Base-by-base conservation (phyloP, 345 rosid species). In the Euphorbia pulcherrima region DNA sequence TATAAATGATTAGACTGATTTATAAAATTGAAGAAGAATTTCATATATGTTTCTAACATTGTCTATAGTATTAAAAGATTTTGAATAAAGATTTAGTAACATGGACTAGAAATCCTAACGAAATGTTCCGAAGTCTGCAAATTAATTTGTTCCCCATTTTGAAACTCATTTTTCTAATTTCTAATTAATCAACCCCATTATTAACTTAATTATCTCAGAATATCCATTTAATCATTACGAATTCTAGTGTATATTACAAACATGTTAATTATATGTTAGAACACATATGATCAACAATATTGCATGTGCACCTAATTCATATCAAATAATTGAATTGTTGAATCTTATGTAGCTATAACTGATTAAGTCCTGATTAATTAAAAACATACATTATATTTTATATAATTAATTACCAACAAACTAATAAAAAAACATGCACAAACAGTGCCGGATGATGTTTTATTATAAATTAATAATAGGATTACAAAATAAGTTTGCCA, bases 291-390 rank as follows among this genome's bases (percentile, higher is more conserved):
- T 18, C 16, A 3, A 50, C 20, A 11, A 10, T 18, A 24, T n/a
- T 18, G 24, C 55, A 50, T 50, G 55, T 50, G 55, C 55, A n/a
- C 24, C 55, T 50, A 53, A 53, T 53, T 23, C 28, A 53, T 53
- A 20, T 1, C 26, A 23, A 53, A 53, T 21, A 53, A n/a, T n/a
- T n/a, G n/a, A 53, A 23, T 9, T 53, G 26, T 23, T 50, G 54
- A 18, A 4, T 50, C 54, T 0, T n/a, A n/a, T n/a, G n/a, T 21
- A 21, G 55, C 20, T 50, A 18, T 20, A 50, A 50, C 10, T 20
- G 7, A 18, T 20, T 18, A 18, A 20, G 2, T 50, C 0, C 20
- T 18, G 23, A 18, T 50, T 18, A 5, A 18, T 50, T 18, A 5
- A 50, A 50, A 50, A 24, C 6, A 50, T 47, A 14, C 6, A 47